These are phyloP conservation scores for Malassezia psittaci DNA, from an alignment of 1,284 basidiomycete genomes.

Conservation along the genomic window DNA sequence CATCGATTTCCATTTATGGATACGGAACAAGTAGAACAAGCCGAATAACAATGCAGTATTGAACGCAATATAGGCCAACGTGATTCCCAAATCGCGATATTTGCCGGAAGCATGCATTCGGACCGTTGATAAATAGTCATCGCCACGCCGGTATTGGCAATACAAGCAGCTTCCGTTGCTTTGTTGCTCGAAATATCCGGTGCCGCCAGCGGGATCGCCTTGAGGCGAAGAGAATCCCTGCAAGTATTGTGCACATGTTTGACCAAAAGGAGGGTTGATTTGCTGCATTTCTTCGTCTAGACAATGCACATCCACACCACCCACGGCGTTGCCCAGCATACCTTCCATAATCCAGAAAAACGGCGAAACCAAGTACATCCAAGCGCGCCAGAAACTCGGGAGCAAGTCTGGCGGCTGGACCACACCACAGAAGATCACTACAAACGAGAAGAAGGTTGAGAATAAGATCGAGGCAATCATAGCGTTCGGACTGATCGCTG, in stretches of 20 bases:
- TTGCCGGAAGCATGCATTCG: slow-evolving; percentile 16
- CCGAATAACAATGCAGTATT: slow-evolving; percentile 49
- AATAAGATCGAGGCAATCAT: slow-evolving; percentile 39
- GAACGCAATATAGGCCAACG: slow-evolving; percentile 59
- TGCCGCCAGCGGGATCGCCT: slow-evolving; percentile 3
- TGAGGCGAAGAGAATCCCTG: slow-evolving; percentile 16
- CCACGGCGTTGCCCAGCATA: slow-evolving; percentile 31
- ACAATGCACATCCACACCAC: slow-evolving; percentile 32
- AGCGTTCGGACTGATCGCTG: slow-evolving; percentile 35
- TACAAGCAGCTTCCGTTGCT: slow-evolving; percentile 47
- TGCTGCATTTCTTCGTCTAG: slow-evolving; percentile 23
- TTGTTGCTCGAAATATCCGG: slow-evolving; percentile 25
- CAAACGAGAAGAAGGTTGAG: slow-evolving; percentile 42
- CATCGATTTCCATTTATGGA: slow-evolving; percentile 21
- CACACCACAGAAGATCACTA: slow-evolving; percentile 48
- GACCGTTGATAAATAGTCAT: slow-evolving; percentile 50
- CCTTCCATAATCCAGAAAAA: slow-evolving; percentile 37
- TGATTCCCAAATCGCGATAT: slow-evolving; percentile 49
- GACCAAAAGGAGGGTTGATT: slow-evolving; percentile 28
- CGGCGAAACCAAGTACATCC: slow-evolving; percentile 32
- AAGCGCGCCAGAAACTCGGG: slow-evolving; percentile 27
- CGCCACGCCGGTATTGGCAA: slow-evolving; percentile 55
- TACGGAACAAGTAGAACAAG: slow-evolving; percentile 35
- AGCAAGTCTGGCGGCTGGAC: slow-evolving; percentile 33
- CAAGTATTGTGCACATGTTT: slow-evolving; percentile 29